A percentile compares a stretch with the other conserved stretches of the same genome.
phyloP scores from a whole-genome alignment of 805 yeast species.

The Jamesozyma lodderae region DNA sequence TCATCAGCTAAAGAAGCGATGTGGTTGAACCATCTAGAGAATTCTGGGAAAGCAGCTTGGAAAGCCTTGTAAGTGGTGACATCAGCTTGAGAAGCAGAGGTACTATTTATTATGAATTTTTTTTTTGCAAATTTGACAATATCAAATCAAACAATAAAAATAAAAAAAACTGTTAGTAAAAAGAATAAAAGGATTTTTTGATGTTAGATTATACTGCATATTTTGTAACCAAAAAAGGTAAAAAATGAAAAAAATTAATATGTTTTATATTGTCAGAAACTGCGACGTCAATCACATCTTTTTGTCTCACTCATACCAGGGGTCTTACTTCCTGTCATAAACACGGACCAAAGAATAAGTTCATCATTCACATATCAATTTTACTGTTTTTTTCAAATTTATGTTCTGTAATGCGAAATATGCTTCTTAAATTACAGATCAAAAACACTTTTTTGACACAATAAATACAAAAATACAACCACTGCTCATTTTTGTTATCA shows the following conservation, averaged over 20 bases:
- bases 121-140: constrained; percentile 1
- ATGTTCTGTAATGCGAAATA: background rate
- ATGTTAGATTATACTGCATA: background rate
- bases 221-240: background rate
- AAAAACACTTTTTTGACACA: no score
- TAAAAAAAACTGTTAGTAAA: constrained; percentile 3
- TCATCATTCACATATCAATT: constrained; percentile 11
- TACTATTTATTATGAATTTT: no score
- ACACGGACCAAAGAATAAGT: constrained; percentile 18
- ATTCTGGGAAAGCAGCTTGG: constrained; percentile 85
- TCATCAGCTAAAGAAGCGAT: constrained; percentile 87
- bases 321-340: constrained; percentile 91
- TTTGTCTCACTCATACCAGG: constrained; percentile 86
- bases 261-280: constrained; percentile 27
- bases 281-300: constrained; percentile 31
- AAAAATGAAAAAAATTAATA: background rate
- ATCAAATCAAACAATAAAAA: background rate
- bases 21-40: constrained; percentile 98
- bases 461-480: no score
- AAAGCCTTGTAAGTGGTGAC: constrained; percentile 89
- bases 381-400: background rate
- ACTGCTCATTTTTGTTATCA: no score
- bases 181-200: background rate
- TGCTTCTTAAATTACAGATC: no score
- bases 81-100: constrained; percentile 92